Evolutionary conservation across 2,329 filamentous ascomycete species (phyloP), one percentile per base, ranked within the genome.

Genomic region (Dactylellina sp.): DNA sequence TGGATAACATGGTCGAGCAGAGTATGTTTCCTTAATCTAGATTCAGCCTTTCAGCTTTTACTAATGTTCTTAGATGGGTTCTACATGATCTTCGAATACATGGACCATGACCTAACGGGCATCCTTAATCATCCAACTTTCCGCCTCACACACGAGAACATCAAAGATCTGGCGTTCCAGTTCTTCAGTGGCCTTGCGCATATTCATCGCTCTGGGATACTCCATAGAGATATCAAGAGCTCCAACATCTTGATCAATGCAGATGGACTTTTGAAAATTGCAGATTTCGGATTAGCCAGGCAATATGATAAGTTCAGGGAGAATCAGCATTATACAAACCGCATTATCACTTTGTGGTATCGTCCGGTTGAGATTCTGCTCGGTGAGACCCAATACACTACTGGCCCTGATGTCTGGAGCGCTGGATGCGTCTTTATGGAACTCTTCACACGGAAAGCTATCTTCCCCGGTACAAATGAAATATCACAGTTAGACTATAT

Each of bases 81-180:
- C 81, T 99, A 96, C 82, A 99, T 99, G 95, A 95, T 99, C 1
- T 99, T 99, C 77, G 95, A 99, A 81, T 99, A 99, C 80, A 86
- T 98, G 32, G 94, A 95, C 0, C 95, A 99, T 80, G 95, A 99
- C 81, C 84, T 99, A 74, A 99, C 95, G 1, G 95, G 95, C 12
- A 84, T 99, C 32, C 87, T 99, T 74, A 98, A 98, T 79, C 95
- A 99, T 79, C 95, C 95, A 0, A 90, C 90, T 0, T 99, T 97
- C 82, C 89, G 89, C 71, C 86, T 99, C 12, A 91, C 95, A 39
- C 83, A 88, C 2, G 88, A 90, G 0, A 93, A 98, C 81, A 96
- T 93, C 82, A 99, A 99, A 81, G 89, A 99, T 80, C 85, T 99
- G 35, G 92, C 93, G 0, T 91, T 89, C 80, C 95, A 99, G 79